Percentiles rank a stretch among this genome's conserved stretches.
Conservation (phyloP, 2,329 filamentous ascomycete genomes). For the Nemania sp. region DNA sequence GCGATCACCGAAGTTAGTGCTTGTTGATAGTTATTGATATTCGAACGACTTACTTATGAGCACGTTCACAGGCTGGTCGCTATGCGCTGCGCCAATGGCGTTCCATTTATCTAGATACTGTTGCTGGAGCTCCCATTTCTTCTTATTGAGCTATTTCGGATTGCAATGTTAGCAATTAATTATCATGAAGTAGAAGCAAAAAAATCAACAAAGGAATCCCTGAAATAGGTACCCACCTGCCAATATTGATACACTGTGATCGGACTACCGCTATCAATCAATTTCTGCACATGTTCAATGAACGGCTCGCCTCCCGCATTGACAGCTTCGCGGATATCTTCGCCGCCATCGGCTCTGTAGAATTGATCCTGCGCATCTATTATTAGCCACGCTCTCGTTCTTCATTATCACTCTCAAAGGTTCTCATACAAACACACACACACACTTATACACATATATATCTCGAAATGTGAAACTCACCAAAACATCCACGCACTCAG, state of each 20-base stretch:
- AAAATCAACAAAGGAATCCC: background rate
- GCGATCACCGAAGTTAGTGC: background rate
- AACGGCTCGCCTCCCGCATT: constrained; percentile 59
- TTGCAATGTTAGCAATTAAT: background rate
- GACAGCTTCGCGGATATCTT: constrained; percentile 62
- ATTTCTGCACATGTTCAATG: constrained; percentile 59
- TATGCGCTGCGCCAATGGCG: constrained; percentile 43
- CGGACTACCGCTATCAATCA: constrained; percentile 55
- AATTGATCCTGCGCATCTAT: constrained; percentile 58
- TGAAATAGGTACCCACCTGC: constrained; percentile 48
- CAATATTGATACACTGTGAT: constrained; percentile 69
- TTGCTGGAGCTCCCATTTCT: constrained; percentile 57
- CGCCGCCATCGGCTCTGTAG: constrained; percentile 65
- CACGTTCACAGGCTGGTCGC: constrained; percentile 55
- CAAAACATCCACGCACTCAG: constrained; percentile 60
- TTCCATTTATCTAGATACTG: constrained; percentile 64
- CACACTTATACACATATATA: too few relatives aligned
- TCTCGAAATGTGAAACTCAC: constrained; percentile 38
- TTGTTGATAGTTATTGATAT: background rate
- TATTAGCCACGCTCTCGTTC: too few relatives aligned
- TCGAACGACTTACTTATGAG: constrained; percentile 45
- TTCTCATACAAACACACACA: too few relatives aligned
- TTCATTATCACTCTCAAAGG: too few relatives aligned
- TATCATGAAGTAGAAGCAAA: background rate
- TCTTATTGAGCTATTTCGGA: constrained; percentile 52